Evolutionary conservation across 345 rosid species (phyloP), one percentile per base, ranked within the genome.

Genomic region (Pugionium cornutum): DNA sequence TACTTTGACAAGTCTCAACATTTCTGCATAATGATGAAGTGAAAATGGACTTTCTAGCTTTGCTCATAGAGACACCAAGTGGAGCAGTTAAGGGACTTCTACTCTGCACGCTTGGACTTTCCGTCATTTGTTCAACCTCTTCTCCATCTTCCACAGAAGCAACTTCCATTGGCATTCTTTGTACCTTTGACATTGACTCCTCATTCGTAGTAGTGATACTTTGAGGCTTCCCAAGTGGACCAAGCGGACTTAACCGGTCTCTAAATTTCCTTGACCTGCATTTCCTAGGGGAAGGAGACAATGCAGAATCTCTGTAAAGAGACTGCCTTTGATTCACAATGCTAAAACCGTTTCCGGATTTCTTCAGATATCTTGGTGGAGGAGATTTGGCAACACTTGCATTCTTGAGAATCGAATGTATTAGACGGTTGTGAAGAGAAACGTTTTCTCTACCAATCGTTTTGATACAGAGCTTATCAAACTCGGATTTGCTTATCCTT

Each of bases 121-220:
- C 87, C 9, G 90, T 82, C 60, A 71, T 62, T 79, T 92, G 97
- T 68, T 92, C 96, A 55, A 89, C 98, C 80, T 89, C 98, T 75
- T 92, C 97, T 7, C 96, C 98, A 4, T 90, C 98, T 77, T 92
- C 98, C 30, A 83, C 92, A 2, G 98, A 92, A n/a, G 73, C 80
- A 59, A 88, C 85, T 58, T 53, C 75, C 69, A 62, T 63, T 1
- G 83, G 96, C 51, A 92, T 84, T 59, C 87, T 79, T 40, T 58
- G 85, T 3, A 74, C 69, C 76, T 85, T 91, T 2, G 82, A 79
- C 74, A 68, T 57, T 2, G 80, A 73, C 51, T 89, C 91, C 30
- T 84, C 89, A 18, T 18, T 18, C 18, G 18, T 18, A 18, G 18
- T 18, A 18, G 18, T 18, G 18, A 18, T 18, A 18, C 18, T 18